Conservation (phyloP, 148 eudicot genomes). For the Selenicereus undatus region DNA sequence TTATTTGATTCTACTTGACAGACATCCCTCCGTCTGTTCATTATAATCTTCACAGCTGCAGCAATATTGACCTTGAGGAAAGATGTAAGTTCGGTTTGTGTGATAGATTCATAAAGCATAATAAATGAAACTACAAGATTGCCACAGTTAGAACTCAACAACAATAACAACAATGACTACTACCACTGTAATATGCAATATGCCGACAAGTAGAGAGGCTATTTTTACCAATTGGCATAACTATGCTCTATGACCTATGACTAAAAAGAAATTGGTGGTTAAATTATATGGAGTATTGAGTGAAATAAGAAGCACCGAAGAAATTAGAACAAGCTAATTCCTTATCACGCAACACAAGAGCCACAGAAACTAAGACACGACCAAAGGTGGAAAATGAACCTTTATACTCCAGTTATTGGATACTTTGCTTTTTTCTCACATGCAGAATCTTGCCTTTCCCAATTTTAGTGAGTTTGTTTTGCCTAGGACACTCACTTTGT, state of each 20-base stretch:
- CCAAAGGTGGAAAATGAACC: background rate
- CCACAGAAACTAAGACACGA: background rate
- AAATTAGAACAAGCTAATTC: background rate
- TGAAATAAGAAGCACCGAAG: background rate
- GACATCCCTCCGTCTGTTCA: background rate
- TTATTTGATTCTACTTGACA: no score
- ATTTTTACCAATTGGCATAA: background rate
- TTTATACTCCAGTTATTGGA: background rate
- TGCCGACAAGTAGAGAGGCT: background rate
- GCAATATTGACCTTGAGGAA: background rate
- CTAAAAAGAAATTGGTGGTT: background rate
- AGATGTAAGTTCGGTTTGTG: background rate
- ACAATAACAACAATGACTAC: background rate
- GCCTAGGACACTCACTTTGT: background rate
- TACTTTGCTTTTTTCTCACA: background rate
- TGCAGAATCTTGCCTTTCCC: no score
- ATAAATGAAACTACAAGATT: background rate
- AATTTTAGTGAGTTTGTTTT: background rate
- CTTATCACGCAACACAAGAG: background rate
- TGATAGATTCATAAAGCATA: background rate
- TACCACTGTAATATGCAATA: no score
- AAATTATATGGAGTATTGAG: background rate
- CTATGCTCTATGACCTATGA: background rate
- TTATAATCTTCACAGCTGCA: background rate
- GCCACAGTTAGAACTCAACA: background rate